phyloP scores from a whole-genome alignment of 148 eudicot genomes.

The Camellia lanceoleosa region DNA sequence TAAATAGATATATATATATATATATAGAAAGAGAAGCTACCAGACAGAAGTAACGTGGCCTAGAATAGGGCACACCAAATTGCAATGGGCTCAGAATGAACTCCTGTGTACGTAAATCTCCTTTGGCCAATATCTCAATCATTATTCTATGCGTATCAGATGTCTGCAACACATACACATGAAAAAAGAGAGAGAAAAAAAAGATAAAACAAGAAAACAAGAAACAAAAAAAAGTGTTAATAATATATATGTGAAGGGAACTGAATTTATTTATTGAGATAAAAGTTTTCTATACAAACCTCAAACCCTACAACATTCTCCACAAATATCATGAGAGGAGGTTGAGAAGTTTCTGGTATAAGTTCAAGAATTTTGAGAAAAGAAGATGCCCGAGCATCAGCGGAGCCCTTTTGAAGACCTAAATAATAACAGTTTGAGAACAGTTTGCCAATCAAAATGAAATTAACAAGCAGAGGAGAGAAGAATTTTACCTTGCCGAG shows the following conservation, averaged over 20 bases:
- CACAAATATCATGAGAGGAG: conserved; percentile 86
- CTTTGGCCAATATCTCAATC: conserved; percentile 58
- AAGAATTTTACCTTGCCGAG: conserved; percentile 72
- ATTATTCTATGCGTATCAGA: conserved; percentile 82
- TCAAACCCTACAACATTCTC: conserved; percentile 99
- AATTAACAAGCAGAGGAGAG: conserved; percentile 8
- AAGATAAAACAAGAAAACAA: conserved; percentile 9
- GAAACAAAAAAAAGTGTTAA: not conserved
- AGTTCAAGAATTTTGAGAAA: conserved; percentile 88
- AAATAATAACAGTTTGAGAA: conserved; percentile 22
- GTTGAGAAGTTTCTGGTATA: conserved; percentile 60
- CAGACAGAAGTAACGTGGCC: conserved; percentile 98
- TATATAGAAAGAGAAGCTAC: conserved; percentile 33
- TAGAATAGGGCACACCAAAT: conserved; percentile 87
- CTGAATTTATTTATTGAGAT: not conserved
- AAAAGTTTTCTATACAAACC: conserved; percentile 36
- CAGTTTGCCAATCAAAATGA: conserved; percentile 8
- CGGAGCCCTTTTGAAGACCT: conserved; percentile 93
- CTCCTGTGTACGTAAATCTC: conserved; percentile 79
- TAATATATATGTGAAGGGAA: not conserved
- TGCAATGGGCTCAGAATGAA: conserved; percentile 93
- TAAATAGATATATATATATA: conserved; percentile 7
- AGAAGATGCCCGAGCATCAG: conserved; percentile 96
- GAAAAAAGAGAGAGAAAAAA: not conserved
- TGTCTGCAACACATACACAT: conserved; percentile 42